Base-by-base conservation (phyloP, 192 early-diverging fungal species). In the Dimargaris cristalligena region DNA sequence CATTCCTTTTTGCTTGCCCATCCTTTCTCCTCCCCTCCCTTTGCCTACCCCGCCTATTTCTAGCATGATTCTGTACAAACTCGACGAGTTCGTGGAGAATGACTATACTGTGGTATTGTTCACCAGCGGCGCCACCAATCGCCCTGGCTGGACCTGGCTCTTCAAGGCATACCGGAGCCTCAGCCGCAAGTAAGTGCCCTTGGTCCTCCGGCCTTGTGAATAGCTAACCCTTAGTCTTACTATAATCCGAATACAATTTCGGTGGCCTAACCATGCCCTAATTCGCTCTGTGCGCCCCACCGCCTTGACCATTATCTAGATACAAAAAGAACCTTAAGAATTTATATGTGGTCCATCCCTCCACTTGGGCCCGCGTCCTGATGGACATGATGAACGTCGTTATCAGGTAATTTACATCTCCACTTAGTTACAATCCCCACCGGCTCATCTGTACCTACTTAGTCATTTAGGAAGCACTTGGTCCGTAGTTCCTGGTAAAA, bases 271-370 rank as follows among this genome's bases (percentile, higher is more conserved):
- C n/a, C n/a, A n/a, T n/a, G n/a, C n/a, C n/a, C n/a, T n/a, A n/a
- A n/a, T n/a, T n/a, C n/a, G n/a, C n/a, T n/a, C n/a, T n/a, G n/a
- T n/a, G n/a, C n/a, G n/a, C n/a, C n/a, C n/a, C n/a, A n/a, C n/a
- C n/a, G n/a, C n/a, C n/a, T n/a, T n/a, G n/a, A n/a, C n/a, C n/a
- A n/a, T n/a, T n/a, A n/a, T n/a, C 25, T 59, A 78, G 80, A 51
- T 84, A 87, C 75, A 91, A 92, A 60, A 97, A 97, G 73, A 94
- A 97, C 69, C 71, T 97, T 38, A 94, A 94, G 70, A 78, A 79
- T 22, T 71, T 97, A 14, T 89, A 88, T 69, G 81, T 97, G 34
- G 90, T 97, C 2, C 91, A 97, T 71, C 84, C 91, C n/a, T 81
- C 87, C 20, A 74, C 78, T 26, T 89, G 85, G 81, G 80, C 86